Evolutionary conservation across 2,329 filamentous ascomycete species (phyloP), one percentile per base, ranked within the genome.

Genomic region (Venturia oleaginea): DNA sequence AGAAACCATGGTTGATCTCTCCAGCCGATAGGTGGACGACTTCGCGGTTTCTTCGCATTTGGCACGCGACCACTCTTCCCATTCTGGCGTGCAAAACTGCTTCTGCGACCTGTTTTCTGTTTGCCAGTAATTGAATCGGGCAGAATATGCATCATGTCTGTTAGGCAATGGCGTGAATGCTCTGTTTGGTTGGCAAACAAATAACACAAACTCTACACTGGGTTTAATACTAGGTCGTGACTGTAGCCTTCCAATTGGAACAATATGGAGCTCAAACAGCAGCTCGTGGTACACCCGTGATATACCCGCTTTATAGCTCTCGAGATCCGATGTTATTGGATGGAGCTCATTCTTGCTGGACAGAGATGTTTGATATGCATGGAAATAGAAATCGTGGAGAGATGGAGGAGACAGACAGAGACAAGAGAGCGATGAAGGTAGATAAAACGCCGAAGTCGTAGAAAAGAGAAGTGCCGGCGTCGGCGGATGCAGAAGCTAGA

Each of bases 1-100:
- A 77, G 71, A 30, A 82, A 76, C 6, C 75, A 70, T 5, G 79
- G 67, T 59, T 78, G 76, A 67, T 84, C 81, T 42, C 81, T 76
- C n/a, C 80, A 67, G 27, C 77, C 76, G 42, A 73, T 72, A 0
- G 80, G 78, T 11, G 79, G 77, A 51, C 81, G 76, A 17, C 75
- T 72, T 65, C 81, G 79, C 27, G 81, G 80, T 67, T 79, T 78
- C 68, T 79, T 77, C 17, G 76, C 75, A 68, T 77, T 72, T 4
- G 77, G 78, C 24, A 79, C 59, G 19, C 48, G n/a, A 27, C 40
- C 37, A 34, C 43, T 38, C 40, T 57, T 27, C 40, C 40, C 48
- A 22, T 57, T 57, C 51, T 57, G 51, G 51, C 30, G 19, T 32
- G 46, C 38, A 27, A 61, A 40, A 51, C 43, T 37, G 38, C 54